Evolutionary conservation across 805 yeast genomes (phyloP), one percentile per base, ranked within the genome.

Genomic region (Komagataella populi): DNA sequence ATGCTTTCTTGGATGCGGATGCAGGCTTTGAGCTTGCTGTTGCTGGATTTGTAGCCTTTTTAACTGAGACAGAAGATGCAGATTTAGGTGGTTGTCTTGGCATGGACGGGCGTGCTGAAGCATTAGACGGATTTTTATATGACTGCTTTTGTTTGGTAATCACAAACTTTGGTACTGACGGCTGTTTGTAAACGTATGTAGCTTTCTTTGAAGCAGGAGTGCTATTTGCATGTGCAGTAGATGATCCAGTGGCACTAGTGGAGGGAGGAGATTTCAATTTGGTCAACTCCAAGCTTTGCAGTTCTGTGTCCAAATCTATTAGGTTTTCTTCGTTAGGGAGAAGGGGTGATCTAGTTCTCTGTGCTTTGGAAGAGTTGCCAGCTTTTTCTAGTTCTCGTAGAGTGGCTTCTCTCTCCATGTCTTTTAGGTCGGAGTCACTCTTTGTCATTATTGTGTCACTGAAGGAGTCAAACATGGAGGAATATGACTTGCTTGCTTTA

Each of bases 371-470:
- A 8, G 54, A 45, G 17, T 56, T 48, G 1, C 63, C 65, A 6
- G 59, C 49, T 39, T 59, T 55, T 45, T 62, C 64, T 43, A 64
- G 55, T 50, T 59, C 62, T 51, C 52, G 54, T 36, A 64, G 48
- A 1, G 68, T 57, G 7, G 51, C 20, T 18, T 57, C 58, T 47
- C 63, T 57, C 30, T 55, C 51, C n/a, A 55, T 50, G 6, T 57
- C 62, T 47, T 55, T 50, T 20, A 51, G 54, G 22, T 60, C 60
- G n/a, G 49, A 55, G 2, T 56, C 59, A 30, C 39, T 30, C 39
- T 30, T 30, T 2, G 14, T 30, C 39, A 30, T 30, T 30, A 30
- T 30, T 14, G 39, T 30, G 22, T 52, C 57, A 22, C 36, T 16
- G 45, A 51, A 51, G 3, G 57, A 50, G 24, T 60, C 60, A 24